Base-by-base conservation (phyloP, 2,329 filamentous ascomycete genomes). In the Coniosporium tulheliwenetii region DNA sequence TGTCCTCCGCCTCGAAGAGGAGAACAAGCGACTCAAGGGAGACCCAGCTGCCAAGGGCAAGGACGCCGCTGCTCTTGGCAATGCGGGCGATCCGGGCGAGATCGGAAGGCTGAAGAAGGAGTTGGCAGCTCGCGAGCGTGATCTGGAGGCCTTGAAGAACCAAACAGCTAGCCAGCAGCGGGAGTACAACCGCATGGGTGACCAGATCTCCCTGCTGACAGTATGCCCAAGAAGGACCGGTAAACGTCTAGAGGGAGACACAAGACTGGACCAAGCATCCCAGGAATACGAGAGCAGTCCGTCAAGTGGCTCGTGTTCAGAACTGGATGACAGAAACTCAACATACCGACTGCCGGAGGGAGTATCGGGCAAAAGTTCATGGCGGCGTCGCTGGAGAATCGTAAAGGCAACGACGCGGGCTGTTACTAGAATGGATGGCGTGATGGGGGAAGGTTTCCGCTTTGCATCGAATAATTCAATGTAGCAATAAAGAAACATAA, bases 91-190 rank as follows among this genome's bases (percentile, higher is more conserved):
- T 55, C 70, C 81, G 44, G 85, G 79, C 45, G 81, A 93, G 67
- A 75, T 95, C 47, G 74, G 72, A 41, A 62, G 65, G 43, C 72
- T 87, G 45, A 77, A 70, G 65, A 68, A 80, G 60, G 63, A 81
- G 57, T 62, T 84, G 41, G 73, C 65, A 46, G 71, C 75, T 61
- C 87, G 86, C 68, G 82, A 95, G 49, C 73, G 73, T 49, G 86
- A 96, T 54, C 75, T 95, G 50, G 76, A 81, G 64, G 84, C 76
- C 43, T 69, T 96, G 52, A 93, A 93, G 80, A 93, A 93, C 73
- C 91, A 98, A 73, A 75, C 79, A 47, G 76, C 83, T 58, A 83
- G 83, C 39, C 71, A 96, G 45, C 77, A 78, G 60, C 75, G 77
- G 57, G 87, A 93, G 69, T 96, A 95, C 64, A 76, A 84, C 59